Evolutionary conservation across 192 early-diverging fungal genomes (phyloP), one percentile per base, ranked within the genome.

Genomic region (Diversispora eburnea): DNA sequence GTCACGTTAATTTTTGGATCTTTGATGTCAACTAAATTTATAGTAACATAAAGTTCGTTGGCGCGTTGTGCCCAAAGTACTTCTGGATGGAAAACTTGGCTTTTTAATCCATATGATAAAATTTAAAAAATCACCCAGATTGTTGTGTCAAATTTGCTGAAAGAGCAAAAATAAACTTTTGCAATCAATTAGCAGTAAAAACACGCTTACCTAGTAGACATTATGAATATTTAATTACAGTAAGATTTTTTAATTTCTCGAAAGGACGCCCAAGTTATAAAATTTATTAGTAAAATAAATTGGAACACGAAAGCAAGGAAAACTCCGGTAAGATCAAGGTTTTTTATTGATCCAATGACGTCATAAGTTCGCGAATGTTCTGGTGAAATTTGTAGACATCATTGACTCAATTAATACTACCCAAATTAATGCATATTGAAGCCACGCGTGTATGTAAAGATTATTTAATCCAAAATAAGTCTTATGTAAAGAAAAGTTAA

Each of bases 21-120:
- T 33, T 82, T 81, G 43, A 90, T 81, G 74, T 98, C 94, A 70
- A 81, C 54, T 19, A 95, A 74, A 59, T 91, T 86, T 75, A 98
- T 85, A 9, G 96, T 98, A 39, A 98, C 73, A 79, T 87, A 96
- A 71, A 96, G 75, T 65, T 92, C 78, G 64, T 92, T 88, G 54
- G 85, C 80, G 76, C 92, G 88, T 77, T 98, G 94, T 43, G 96
- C 96, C 94, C 95, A 97, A 76, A 93, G 88, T 70, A 95, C 91
- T 77, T 72, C 71, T 4, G 71, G 71, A 59, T 72, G 71, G 39
- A 62, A 41, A 55, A 56, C 4, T 56, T 56, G 22, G 39, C 59
- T 61, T 15, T 13, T 61, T 15, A 61, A 61, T 15, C 3, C 22
- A 5, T 12, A 42, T 39, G 39, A 61, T 39, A 61, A 61, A 61